A percentile compares a stretch with the other conserved stretches of the same genome.
These are phyloP conservation scores for Colletotrichum eleusines DNA, from an alignment of 2,329 filamentous ascomycete genomes.

Conservation along the genomic window DNA sequence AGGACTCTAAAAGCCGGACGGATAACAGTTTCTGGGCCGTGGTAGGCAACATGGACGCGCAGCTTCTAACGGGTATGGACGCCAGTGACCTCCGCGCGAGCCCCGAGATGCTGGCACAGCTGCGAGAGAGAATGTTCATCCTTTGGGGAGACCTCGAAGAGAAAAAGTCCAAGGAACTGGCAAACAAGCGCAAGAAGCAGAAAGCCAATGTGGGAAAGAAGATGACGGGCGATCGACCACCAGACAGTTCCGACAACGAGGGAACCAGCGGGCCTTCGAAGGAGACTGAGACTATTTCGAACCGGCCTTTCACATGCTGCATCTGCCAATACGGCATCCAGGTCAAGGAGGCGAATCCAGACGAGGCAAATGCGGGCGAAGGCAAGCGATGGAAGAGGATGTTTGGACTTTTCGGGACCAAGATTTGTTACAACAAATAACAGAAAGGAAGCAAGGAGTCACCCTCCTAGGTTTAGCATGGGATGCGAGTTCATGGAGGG, in stretches of 20 bases:
- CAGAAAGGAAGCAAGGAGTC: background rate
- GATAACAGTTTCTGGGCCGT: conserved; percentile 71
- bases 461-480: background rate
- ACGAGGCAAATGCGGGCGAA: conserved; percentile 58
- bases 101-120: conserved; percentile 56
- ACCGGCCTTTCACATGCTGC: conserved; percentile 76
- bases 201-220: conserved; percentile 20
- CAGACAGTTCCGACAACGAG: conserved; percentile 55
- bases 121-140: conserved; percentile 79
- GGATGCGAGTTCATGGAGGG: background rate
- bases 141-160: conserved; percentile 92
- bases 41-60: conserved; percentile 69
- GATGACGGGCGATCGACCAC: conserved; percentile 47
- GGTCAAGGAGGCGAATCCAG: conserved; percentile 54
- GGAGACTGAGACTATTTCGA: conserved; percentile 53
- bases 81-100: conserved; percentile 69
- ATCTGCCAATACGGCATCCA: conserved; percentile 77
- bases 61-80: conserved; percentile 62
- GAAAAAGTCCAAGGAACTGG: conserved; percentile 60
- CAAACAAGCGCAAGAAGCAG: conserved; percentile 46
- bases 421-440: conserved; percentile 54
- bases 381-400: conserved; percentile 69
- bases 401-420: conserved; percentile 75
- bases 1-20: conserved; percentile 51
- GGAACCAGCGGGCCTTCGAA: background rate